Conservation (phyloP, 2,329 filamentous ascomycete species). For the Reticulascus tulasneorum region DNA sequence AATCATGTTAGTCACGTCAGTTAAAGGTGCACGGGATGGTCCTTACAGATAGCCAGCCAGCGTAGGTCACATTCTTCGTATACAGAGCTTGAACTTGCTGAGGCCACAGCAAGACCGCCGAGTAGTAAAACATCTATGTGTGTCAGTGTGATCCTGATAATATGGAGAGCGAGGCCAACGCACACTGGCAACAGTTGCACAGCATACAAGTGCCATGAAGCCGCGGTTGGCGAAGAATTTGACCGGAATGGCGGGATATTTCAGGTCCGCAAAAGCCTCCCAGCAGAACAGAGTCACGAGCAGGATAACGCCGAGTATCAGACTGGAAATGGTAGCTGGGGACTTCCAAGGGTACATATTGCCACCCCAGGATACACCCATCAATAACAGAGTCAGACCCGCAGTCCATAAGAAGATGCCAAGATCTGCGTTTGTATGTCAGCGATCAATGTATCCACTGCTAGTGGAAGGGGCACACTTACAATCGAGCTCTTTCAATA, state of each 20-base stretch:
- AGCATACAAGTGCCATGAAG: constrained; percentile 30
- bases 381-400: constrained; percentile 39
- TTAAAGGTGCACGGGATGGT: not conserved
- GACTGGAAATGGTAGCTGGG: constrained; percentile 31
- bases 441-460: not conserved
- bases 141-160: not conserved
- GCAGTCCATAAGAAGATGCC: constrained; percentile 42
- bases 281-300: constrained; percentile 32
- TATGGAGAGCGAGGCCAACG: constrained; percentile 1
- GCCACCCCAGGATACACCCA: constrained; percentile 43
- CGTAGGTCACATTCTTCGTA: constrained; percentile 28
- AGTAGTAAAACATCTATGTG: constrained; percentile 25
- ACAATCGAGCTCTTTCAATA: constrained; percentile 34
- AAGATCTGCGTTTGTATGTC: constrained; percentile 18
- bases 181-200: constrained; percentile 29
- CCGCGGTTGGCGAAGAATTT: constrained; percentile 32
- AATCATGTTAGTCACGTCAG: not conserved
- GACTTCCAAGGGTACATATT: constrained; percentile 38
- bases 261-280: constrained; percentile 28
- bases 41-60: constrained; percentile 29
- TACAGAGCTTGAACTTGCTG: constrained; percentile 30
- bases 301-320: constrained; percentile 28
- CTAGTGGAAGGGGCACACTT: not conserved
- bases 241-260: constrained; percentile 31
- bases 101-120: constrained; percentile 30